phyloP scores from a whole-genome alignment of 1,284 basidiomycete species.

The Gyrodon tennesseensis region DNA sequence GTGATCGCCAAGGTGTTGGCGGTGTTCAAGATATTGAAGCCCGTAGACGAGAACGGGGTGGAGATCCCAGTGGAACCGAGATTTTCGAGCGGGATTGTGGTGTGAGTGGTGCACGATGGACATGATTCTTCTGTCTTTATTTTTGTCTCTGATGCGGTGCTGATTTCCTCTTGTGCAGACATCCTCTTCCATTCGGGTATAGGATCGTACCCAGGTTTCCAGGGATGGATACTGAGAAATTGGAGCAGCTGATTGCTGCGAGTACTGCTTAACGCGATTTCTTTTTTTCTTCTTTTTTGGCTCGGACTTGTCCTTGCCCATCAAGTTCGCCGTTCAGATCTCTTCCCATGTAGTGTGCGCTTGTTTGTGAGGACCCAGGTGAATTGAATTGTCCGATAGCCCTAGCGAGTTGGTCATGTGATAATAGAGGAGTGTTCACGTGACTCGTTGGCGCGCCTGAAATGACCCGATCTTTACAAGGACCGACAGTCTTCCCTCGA shows the following conservation, averaged over 20 bases:
- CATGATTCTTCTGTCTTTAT: too few species aligned
- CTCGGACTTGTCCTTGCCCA: not conserved
- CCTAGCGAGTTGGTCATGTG: not conserved
- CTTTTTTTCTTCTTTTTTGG: not conserved
- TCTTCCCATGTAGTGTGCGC: not conserved
- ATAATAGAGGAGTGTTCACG: constrained; percentile 1
- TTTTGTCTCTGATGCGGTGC: not conserved
- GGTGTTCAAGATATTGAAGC: constrained; percentile 26
- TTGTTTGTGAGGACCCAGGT: not conserved
- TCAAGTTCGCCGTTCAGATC: not conserved
- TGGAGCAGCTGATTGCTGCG: constrained; percentile 20
- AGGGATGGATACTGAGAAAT: constrained; percentile 11
- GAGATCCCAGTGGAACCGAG: constrained; percentile 25
- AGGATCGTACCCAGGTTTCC: constrained; percentile 22
- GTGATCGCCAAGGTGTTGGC: constrained; percentile 25
- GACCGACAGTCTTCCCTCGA: not conserved
- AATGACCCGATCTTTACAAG: not conserved
- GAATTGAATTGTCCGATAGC: too few species aligned
- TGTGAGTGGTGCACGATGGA: constrained; percentile 16
- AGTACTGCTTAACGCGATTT: constrained; percentile 2
- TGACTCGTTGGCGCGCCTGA: constrained; percentile 7
- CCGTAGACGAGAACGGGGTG: too few species aligned
- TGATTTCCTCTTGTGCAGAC: constrained; percentile 5
- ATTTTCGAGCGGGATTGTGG: constrained; percentile 4
- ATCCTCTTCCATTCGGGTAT: constrained; percentile 20